Conservation (phyloP, 345 rosid genomes). For the Camelina laxa region DNA sequence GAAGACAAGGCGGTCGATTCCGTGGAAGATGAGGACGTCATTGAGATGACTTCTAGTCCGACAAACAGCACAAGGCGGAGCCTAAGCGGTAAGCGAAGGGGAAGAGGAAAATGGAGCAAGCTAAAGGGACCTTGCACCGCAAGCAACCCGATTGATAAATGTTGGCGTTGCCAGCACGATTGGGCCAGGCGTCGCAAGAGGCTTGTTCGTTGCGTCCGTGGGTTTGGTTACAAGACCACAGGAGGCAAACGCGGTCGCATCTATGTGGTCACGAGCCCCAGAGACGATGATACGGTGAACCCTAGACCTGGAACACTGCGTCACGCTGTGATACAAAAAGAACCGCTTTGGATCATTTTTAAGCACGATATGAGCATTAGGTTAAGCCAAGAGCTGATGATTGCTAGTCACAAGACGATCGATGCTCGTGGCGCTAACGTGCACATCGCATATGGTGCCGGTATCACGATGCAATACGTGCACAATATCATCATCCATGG, state of each 20-base stretch:
- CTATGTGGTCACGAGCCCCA: conserved; percentile 63
- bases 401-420: conserved; percentile 71
- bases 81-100: conserved; percentile 40
- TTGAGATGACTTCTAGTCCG: conserved; percentile 33
- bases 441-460: conserved; percentile 68
- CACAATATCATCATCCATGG: conserved; percentile 75
- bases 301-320: conserved; percentile 72
- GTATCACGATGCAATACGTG: conserved; percentile 62
- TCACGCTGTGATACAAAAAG: conserved; percentile 66
- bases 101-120: conserved; percentile 37
- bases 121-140: conserved; percentile 62
- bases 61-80: conserved; percentile 62
- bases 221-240: conserved; percentile 62
- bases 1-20: conserved; percentile 1
- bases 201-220: conserved; percentile 65
- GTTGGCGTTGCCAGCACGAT: conserved; percentile 77
- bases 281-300: conserved; percentile 59
- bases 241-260: conserved; percentile 68
- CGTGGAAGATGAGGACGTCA: conserved; percentile 15
- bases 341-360: conserved; percentile 72
- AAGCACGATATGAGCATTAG: conserved; percentile 60
- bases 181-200: conserved; percentile 68
- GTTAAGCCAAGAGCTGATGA: conserved; percentile 65
- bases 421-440: conserved; percentile 77
- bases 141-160: conserved; percentile 80